Base-by-base conservation (phyloP, 1,284 basidiomycete species). In the Trichosporon coremiiforme region DNA sequence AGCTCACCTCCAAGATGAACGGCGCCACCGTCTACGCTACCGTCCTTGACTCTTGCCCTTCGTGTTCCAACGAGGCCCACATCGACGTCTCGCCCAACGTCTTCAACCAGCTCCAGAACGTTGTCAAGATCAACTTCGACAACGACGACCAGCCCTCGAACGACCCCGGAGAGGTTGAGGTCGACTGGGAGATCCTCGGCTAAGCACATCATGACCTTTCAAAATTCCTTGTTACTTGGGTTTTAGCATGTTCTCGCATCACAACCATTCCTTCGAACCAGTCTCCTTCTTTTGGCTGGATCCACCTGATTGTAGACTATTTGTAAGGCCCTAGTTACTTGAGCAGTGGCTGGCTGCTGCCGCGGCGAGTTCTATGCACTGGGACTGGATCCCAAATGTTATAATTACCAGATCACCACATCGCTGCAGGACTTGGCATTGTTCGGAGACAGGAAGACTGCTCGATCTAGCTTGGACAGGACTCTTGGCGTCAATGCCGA, bases 21-120 rank as follows among this genome's bases (percentile, higher is more conserved):
- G 85, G 86, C 73, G 86, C 88, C 80, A 82, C 80, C 20, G 87
- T 91, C 71, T 85, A 82, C 2, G 93, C 89, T 69, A 86, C 85
- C 25, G 86, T 95, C 75, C 90, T 87, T 71, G 94, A 95, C 77
- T 89, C 86, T 29, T 96, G 94, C 87, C 93, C 93, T n/a, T 89
- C 89, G 8, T 98, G 95, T 85, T 68, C 50, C 68, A 72, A 73
- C 69, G 66, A 67, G 45, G 85, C 90, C 80, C 90, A 89, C 31
- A 75, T 98, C 78, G 95, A 98, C 81, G 87, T 97, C 70, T 94
- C 92, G 13, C 73, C 80, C n/a, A 89, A 78, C 65, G 90, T 92
- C 31, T 97, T 97, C 87, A 60, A 60, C 57, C 29, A 60, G 9
- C 57, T 60, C 57, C 69, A 85, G 60, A 75, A 80, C 17, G 87